phyloP scores from a whole-genome alignment of 1,284 basidiomycete genomes.

The Puccinia triticina region DNA sequence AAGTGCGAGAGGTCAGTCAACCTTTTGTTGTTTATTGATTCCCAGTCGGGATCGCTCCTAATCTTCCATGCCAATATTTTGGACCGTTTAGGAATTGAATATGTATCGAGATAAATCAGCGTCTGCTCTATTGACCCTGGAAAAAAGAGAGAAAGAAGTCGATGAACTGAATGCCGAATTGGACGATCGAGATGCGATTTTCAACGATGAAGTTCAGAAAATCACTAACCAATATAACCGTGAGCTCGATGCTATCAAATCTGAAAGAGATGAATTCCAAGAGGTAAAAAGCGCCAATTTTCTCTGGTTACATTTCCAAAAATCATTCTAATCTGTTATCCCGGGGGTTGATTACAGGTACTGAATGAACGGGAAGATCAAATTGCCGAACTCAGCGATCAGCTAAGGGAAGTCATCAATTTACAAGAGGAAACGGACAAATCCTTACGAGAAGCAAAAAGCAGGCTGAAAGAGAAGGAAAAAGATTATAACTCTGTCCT shows the following conservation, averaged over 20 bases:
- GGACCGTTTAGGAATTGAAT: conserved; percentile 57
- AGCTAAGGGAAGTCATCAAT: conserved; percentile 71
- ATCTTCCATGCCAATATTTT: not conserved
- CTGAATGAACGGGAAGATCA: conserved; percentile 75
- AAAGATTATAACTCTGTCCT: conserved; percentile 73
- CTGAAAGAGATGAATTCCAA: conserved; percentile 60
- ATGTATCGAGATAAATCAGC: conserved; percentile 61
- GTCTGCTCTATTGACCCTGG: conserved; percentile 60
- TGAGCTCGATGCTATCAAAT: conserved; percentile 60
- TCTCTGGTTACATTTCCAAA: conserved; percentile 37
- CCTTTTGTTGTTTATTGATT: not conserved
- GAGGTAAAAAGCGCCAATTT: conserved; percentile 55
- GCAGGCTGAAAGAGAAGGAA: conserved; percentile 69
- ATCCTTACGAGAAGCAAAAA: conserved; percentile 70
- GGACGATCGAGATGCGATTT: conserved; percentile 55
- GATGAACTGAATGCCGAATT: conserved; percentile 62
- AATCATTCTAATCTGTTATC: not conserved
- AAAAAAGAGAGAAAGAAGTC: conserved; percentile 61
- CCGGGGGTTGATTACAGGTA: conserved; percentile 60
- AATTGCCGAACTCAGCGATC: conserved; percentile 71
- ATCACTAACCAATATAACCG: conserved; percentile 61
- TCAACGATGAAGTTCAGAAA: conserved; percentile 59
- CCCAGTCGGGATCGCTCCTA: not conserved
- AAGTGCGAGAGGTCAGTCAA: conserved; percentile 38
- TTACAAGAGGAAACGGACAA: conserved; percentile 71